Conservation (phyloP, 768 basidiomycete genomes). For the Termitomyces sp. region DNA sequence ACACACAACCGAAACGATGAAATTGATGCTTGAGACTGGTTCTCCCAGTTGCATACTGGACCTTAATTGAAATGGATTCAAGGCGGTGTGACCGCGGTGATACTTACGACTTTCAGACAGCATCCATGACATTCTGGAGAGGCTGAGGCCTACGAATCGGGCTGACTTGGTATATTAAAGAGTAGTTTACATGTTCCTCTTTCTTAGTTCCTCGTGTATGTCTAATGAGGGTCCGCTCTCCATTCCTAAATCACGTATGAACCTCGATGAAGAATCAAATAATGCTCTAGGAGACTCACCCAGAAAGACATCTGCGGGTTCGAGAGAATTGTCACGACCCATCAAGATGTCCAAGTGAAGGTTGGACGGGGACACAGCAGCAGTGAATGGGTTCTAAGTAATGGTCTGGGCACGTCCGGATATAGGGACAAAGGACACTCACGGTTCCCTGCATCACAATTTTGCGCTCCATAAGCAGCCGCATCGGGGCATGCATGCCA, state of each 20-base stretch:
- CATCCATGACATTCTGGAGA: background rate
- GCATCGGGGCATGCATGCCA: slow-evolving; percentile 86
- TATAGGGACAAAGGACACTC: slow-evolving; percentile 20
- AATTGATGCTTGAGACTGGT: background rate
- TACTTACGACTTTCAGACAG: background rate
- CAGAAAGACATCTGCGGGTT: slow-evolving; percentile 73
- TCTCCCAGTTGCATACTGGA: too few relatives aligned
- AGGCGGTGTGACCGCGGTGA: background rate
- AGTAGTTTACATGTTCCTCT: slow-evolving; percentile 40
- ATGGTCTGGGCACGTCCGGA: background rate
- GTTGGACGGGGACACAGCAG: slow-evolving; percentile 63
- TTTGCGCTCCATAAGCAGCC: slow-evolving; percentile 91
- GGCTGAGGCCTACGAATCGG: background rate
- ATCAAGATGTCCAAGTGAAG: slow-evolving; percentile 88
- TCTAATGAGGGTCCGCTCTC: slow-evolving; percentile 44
- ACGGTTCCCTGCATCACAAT: slow-evolving; percentile 60
- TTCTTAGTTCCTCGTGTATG: slow-evolving; percentile 65
- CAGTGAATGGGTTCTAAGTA: slow-evolving; percentile 58
- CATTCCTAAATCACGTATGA: slow-evolving; percentile 35
- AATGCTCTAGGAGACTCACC: slow-evolving; percentile 35
- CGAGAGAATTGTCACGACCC: slow-evolving; percentile 85
- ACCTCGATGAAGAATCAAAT: background rate
- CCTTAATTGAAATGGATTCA: background rate
- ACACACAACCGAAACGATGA: background rate
- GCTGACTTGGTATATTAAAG: slow-evolving; percentile 8